Percentiles rank a stretch among this genome's conserved stretches.
These are phyloP conservation scores for Paraphaeosphaeria sporulosa DNA, from an alignment of 2,329 filamentous ascomycete genomes.

Conservation along the genomic window DNA sequence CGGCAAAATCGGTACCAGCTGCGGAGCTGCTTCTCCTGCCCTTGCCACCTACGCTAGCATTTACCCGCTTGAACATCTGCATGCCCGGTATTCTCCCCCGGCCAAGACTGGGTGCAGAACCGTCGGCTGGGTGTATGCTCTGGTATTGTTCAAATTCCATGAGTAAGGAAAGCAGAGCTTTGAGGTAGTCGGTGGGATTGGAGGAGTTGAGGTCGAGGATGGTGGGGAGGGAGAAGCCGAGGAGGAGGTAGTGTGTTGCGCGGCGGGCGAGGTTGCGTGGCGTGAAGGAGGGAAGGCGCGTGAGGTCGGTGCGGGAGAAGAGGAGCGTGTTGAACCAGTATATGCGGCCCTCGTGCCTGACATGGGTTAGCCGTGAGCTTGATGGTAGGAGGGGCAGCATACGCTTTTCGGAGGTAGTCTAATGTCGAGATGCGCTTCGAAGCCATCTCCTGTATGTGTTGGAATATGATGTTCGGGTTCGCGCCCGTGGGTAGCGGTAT, in stretches of 20 bases:
- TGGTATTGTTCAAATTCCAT: slow-evolving; percentile 95
- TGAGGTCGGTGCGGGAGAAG: slow-evolving; percentile 82
- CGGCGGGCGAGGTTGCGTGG: slow-evolving; percentile 83
- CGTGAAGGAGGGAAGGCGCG: slow-evolving; percentile 85
- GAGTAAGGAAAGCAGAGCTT: slow-evolving; percentile 83
- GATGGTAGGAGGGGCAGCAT: slow-evolving; percentile 49
- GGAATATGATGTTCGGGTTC: slow-evolving; percentile 65
- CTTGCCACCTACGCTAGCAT: slow-evolving; percentile 43
- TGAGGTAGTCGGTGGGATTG: slow-evolving; percentile 83
- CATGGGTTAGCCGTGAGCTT: slow-evolving; percentile 16
- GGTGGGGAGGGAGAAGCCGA: slow-evolving; percentile 88
- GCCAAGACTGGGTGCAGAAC: slow-evolving; percentile 72
- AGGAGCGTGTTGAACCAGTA: slow-evolving; percentile 99
- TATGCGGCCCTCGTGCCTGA: slow-evolving; percentile 87
- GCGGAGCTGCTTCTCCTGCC: slow-evolving; percentile 64
- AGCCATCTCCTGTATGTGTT: slow-evolving; percentile 81
- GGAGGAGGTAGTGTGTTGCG: slow-evolving; percentile 90
- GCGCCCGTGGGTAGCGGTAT: slow-evolving; percentile 44
- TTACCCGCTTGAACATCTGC: slow-evolving; percentile 59
- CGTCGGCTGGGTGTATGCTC: slow-evolving; percentile 81
- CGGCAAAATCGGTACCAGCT: slow-evolving; percentile 54
- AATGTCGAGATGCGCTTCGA: slow-evolving; percentile 93
- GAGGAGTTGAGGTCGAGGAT: slow-evolving; percentile 87
- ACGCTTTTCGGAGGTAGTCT: slow-evolving; percentile 93
- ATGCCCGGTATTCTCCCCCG: slow-evolving; percentile 70